phyloP scores from a whole-genome alignment of 2,329 filamentous ascomycete genomes.

The Pseudogymnoascus destructans region DNA sequence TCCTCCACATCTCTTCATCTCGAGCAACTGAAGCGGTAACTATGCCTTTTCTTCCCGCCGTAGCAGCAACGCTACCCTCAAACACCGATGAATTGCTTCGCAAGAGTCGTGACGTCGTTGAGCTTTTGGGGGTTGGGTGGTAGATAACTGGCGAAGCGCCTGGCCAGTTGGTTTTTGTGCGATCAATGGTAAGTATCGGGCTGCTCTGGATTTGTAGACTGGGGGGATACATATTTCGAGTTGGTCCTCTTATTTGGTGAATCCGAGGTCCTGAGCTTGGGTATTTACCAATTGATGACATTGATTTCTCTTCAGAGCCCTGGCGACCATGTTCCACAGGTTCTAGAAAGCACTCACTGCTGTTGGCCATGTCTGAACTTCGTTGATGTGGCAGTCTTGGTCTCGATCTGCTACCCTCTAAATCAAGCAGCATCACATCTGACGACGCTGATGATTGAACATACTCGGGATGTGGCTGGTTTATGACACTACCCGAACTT shows the following conservation, averaged over 20 bases:
- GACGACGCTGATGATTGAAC: slow-evolving; percentile 15
- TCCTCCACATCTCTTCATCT: slow-evolving; percentile 22
- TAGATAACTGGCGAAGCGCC: slow-evolving; percentile 12
- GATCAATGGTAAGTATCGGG: not conserved
- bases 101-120: slow-evolving; percentile 17
- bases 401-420: not conserved
- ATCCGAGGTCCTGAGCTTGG: not conserved
- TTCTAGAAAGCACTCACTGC: not conserved
- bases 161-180: not conserved
- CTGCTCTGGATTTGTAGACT: not conserved
- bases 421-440: slow-evolving; percentile 23
- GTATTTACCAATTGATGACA: not conserved
- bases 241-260: not conserved
- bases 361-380: not conserved
- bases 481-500: slow-evolving; percentile 19
- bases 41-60: slow-evolving; percentile 15
- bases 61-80: slow-evolving; percentile 19
- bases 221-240: not conserved
- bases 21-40: slow-evolving; percentile 13
- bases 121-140: slow-evolving; percentile 21
- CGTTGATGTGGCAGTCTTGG: not conserved
- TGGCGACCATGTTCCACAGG: not conserved
- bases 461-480: slow-evolving; percentile 8
- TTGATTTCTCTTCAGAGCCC: not conserved
- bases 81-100: slow-evolving; percentile 14